A percentile compares a stretch with the other conserved stretches of the same genome.
These are phyloP conservation scores for Huntiella bhutanensis DNA, from an alignment of 2,329 filamentous ascomycete species.

Conservation along the genomic window DNA sequence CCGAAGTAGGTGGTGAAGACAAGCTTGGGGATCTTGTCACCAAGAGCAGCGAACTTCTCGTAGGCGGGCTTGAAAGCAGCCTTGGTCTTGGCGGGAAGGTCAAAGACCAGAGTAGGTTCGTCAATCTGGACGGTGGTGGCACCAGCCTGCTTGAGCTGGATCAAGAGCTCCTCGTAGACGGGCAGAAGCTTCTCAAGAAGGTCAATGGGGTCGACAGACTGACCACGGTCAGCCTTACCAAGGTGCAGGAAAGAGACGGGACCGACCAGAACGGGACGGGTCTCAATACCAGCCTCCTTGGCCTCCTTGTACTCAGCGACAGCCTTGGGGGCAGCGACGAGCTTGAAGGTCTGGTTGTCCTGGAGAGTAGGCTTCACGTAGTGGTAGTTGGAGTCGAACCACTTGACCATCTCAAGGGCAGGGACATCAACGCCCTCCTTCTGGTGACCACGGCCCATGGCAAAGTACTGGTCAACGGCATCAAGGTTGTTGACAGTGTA, in stretches of 20 bases:
- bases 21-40: conserved; percentile 67
- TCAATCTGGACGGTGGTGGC: conserved; percentile 96
- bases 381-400: conserved; percentile 99
- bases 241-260: conserved; percentile 96
- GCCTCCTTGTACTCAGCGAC: conserved; percentile 89
- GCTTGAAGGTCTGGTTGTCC: conserved; percentile 91
- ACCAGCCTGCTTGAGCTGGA: conserved; percentile 87
- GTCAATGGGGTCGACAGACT: conserved; percentile 81
- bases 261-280: conserved; percentile 84
- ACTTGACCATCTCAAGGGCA: conserved; percentile 97
- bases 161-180: conserved; percentile 81
- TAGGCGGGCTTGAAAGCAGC: conserved; percentile 95
- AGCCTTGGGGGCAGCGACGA: conserved; percentile 74
- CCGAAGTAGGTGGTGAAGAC: conserved; percentile 96
- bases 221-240: conserved; percentile 92
- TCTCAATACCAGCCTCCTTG: conserved; percentile 86
- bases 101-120: conserved; percentile 91
- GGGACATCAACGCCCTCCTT: conserved; percentile 87
- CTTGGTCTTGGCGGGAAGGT: conserved; percentile 79
- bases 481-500: conserved; percentile 83
- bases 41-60: conserved; percentile 63
- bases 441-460: conserved; percentile 98
- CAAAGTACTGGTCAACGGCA: conserved; percentile 91
- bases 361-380: conserved; percentile 99
- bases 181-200: conserved; percentile 86